A percentile compares a stretch with the other conserved stretches of the same genome.
Evolutionary conservation across 306 rosid species (phyloP).

Genomic region (Luffa acutangula): DNA sequence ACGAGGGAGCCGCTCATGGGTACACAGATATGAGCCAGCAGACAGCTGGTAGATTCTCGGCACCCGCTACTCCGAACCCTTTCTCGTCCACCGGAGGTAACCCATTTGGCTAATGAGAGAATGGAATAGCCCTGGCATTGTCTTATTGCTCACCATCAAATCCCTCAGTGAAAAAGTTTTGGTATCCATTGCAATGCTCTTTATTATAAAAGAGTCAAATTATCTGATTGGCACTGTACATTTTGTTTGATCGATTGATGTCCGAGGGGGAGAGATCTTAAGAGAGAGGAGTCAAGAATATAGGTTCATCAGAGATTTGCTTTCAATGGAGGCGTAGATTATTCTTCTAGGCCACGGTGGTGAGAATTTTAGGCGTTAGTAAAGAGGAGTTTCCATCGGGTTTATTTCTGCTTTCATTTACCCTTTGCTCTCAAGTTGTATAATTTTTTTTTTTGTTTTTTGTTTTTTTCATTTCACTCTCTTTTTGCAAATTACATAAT

Average conservation of each 20-base stretch:
- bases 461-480: background rate
- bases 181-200: background rate
- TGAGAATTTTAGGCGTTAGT: constrained; percentile 3
- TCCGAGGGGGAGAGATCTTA: background rate
- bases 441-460: background rate
- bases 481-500: background rate
- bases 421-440: background rate
- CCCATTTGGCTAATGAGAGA: constrained; percentile 59
- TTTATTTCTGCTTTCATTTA: background rate
- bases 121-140: constrained; percentile 29
- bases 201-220: background rate
- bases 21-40: constrained; percentile 51
- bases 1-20: constrained; percentile 39
- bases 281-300: background rate
- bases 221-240: constrained; percentile 2
- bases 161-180: constrained; percentile 26
- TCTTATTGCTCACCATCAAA: constrained; percentile 35
- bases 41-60: constrained; percentile 33
- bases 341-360: constrained; percentile 7
- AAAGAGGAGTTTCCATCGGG: background rate
- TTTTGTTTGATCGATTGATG: constrained; percentile 10
- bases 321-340: background rate
- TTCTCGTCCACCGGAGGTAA: constrained; percentile 56
- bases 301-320: background rate
- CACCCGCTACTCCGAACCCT: constrained; percentile 40